These are phyloP conservation scores for Passiflora organensis DNA, from an alignment of 345 rosid species.

Conservation along the genomic window DNA sequence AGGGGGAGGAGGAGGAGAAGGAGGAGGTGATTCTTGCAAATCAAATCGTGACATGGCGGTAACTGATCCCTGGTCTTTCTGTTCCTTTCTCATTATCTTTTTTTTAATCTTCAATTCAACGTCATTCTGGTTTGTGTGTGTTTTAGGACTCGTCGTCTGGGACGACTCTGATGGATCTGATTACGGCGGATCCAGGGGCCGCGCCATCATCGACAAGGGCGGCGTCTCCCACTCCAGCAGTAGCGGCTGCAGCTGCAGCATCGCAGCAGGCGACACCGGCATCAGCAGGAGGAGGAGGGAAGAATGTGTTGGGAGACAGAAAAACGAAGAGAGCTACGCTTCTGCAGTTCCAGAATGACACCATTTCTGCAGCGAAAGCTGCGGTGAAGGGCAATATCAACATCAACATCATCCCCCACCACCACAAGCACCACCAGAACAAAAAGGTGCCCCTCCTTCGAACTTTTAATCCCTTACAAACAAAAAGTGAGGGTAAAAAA, in stretches of 20 bases:
- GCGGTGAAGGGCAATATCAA: conserved; percentile 60
- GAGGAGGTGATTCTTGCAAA: too few relatives aligned
- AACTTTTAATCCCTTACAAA: neutral
- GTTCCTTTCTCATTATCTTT: neutral
- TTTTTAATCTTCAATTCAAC: too few relatives aligned
- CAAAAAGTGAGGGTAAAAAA: too few relatives aligned
- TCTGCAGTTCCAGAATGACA: conserved; percentile 90
- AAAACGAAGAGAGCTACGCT: conserved; percentile 75
- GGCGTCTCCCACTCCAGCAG: conserved; percentile 30
- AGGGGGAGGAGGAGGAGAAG: too few relatives aligned
- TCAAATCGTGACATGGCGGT: too few relatives aligned
- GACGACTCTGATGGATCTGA: conserved; percentile 95
- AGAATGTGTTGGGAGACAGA: conserved; percentile 58
- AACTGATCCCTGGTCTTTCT: too few relatives aligned
- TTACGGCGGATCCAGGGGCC: conserved; percentile 72
- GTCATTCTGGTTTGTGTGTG: neutral
- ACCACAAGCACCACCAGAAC: conserved; percentile 64
- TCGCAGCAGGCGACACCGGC: conserved; percentile 23
- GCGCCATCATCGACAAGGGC: conserved; percentile 31
- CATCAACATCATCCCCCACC: conserved; percentile 65
- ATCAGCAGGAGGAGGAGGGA: conserved; percentile 18
- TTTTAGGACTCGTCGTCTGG: conserved; percentile 80
- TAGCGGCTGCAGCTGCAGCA: conserved; percentile 31
- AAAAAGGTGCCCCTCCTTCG: conserved; percentile 14
- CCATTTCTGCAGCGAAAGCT: conserved; percentile 87